Conservation (phyloP, 2,329 filamentous ascomycete genomes). For the Paraphaeosphaeria minitans region DNA sequence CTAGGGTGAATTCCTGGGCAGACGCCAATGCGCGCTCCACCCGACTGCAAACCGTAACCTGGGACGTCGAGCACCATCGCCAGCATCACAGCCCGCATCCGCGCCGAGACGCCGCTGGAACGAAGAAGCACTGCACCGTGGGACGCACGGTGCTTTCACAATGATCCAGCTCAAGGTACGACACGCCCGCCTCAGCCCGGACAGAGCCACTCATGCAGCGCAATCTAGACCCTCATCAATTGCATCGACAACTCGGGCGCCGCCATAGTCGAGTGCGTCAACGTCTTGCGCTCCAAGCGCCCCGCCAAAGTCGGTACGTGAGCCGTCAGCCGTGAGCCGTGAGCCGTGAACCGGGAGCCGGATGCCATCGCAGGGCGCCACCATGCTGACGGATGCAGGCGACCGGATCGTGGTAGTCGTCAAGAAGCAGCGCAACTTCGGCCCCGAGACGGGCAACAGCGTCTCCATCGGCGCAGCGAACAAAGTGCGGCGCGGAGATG, state of each 20-base stretch:
- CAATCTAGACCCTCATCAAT: slow-evolving; percentile 82
- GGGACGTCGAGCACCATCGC: slow-evolving; percentile 14
- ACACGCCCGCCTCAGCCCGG: slow-evolving; percentile 7
- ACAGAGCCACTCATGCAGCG: slow-evolving; percentile 59
- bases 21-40: not conserved
- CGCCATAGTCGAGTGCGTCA: slow-evolving; percentile 93
- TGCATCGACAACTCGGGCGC: slow-evolving; percentile 99
- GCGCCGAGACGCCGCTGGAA: not conserved
- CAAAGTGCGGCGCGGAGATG: slow-evolving; percentile 96
- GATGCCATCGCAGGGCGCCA: not conserved
- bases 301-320: slow-evolving; percentile 83
- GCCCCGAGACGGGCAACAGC: slow-evolving; percentile 71
- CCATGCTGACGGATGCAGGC: slow-evolving; percentile 59
- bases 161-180: slow-evolving; percentile 50
- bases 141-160: slow-evolving; percentile 17
- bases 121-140: not conserved
- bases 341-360: no score
- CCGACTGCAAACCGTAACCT: slow-evolving; percentile 9
- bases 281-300: slow-evolving; percentile 88
- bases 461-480: slow-evolving; percentile 76
- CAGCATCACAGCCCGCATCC: not conserved
- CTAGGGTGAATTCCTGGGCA: slow-evolving; percentile 7
- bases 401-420: slow-evolving; percentile 97
- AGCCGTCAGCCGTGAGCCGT: no score
- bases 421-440: slow-evolving; percentile 87